Base-by-base conservation (phyloP, 352 stramenopile species). In the Pilasporangium apinafurcum region DNA sequence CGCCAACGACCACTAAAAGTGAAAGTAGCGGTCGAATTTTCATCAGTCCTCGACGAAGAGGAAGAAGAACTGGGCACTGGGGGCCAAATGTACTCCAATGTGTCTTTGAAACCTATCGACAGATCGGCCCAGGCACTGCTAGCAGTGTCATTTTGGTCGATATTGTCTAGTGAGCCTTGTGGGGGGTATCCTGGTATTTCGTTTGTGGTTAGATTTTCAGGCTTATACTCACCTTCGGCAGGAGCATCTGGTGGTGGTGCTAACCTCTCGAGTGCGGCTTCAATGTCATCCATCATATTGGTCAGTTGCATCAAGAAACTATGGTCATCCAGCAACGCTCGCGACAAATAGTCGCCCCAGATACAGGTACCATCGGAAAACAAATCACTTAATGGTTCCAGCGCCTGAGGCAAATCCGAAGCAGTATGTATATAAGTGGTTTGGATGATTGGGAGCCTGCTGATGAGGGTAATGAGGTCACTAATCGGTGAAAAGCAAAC, bases 401-500 rank as follows among this genome's bases (percentile, higher is more conserved):
- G 32, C 50, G 20, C 53, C 20, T 8, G 56, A 44, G 12, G 25
- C 44, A 25, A 51, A 25, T 1, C 12, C 17, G 35, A 35, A 50
- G 21, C 33, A n/a, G n/a, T n/a, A n/a, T n/a, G n/a, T n/a, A n/a
- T n/a, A n/a, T n/a, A 25, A 0, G 41, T 54, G 22, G 39, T 44
- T 8, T 47, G 51, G 29, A 79, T 54, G 14, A 78, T 50, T 6
- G 53, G 59, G 38, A 56, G 74, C 8, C 49, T 39, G 4, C 32
- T 28, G 17, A 84, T 9, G 29, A 63, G 62, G 28, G 56, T 43
- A 16, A 78, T 16, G 22, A 82, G 34, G 17, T 25, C n/a, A 25
- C 67, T 50, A 8, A 78, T 32, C 4, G 68, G 65, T 32, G 70
- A 34, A 8, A 76, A 59, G 44, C 72, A 78, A 32, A 76, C 63